phyloP scores from a whole-genome alignment of 345 rosid species.

The Brassica cretica region DNA sequence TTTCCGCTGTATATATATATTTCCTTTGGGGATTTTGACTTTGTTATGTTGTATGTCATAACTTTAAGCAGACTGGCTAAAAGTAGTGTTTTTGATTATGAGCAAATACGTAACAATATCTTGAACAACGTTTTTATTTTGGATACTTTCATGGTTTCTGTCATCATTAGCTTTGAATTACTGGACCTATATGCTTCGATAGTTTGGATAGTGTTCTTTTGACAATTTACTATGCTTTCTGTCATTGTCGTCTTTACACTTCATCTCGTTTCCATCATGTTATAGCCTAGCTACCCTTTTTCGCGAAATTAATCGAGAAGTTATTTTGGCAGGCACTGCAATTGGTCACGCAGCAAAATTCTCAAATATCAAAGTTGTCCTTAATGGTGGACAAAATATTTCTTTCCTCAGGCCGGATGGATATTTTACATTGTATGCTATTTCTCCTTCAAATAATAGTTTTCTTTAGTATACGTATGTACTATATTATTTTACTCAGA shows the following conservation, averaged over 20 bases:
- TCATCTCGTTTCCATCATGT: slow-evolving; percentile 6
- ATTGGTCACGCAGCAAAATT: slow-evolving; percentile 63
- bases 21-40: background rate
- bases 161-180: slow-evolving; percentile 4
- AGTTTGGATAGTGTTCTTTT: background rate
- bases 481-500: background rate
- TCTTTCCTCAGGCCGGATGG: slow-evolving; percentile 94
- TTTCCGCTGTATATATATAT: background rate
- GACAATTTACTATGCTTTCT: background rate
- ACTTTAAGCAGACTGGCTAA: no score
- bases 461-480: background rate
- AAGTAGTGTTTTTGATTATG: no score
- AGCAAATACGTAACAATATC: background rate
- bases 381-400: slow-evolving; percentile 74
- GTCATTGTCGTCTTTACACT: background rate
- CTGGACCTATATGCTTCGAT: background rate
- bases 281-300: background rate
- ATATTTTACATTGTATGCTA: slow-evolving; percentile 90
- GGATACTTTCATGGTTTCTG: background rate
- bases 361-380: slow-evolving; percentile 74
- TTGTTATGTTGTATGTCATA: background rate
- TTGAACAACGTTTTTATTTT: background rate
- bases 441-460: background rate
- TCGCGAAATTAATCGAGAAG: slow-evolving; percentile 10
- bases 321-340: slow-evolving; percentile 41